Evolutionary conservation across 768 basidiomycete species (phyloP).

Genomic region (Guyanaporus albipodus): DNA sequence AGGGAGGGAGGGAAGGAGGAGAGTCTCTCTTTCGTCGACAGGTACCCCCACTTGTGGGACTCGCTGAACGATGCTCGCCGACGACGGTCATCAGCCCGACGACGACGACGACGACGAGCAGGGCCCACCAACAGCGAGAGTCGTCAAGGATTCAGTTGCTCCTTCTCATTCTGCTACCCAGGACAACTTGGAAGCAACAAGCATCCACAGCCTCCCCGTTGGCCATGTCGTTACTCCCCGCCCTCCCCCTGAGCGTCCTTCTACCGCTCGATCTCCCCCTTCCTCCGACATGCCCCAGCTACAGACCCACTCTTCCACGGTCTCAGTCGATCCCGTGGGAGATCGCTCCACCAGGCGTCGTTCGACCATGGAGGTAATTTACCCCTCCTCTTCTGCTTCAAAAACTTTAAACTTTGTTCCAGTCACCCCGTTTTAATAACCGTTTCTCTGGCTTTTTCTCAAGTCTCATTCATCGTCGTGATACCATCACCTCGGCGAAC

Average conservation of each 20-base stretch:
- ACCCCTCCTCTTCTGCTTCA: conserved; percentile 3
- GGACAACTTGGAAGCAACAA: conserved; percentile 46
- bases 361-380: conserved; percentile 54
- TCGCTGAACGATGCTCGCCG: not conserved
- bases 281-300: conserved; percentile 2
- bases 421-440: conserved; percentile 59
- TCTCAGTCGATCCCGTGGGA: conserved; percentile 23
- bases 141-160: not conserved
- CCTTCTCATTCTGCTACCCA: conserved; percentile 16
- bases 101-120: no score
- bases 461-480: conserved; percentile 71
- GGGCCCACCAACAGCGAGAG: not conserved
- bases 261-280: conserved; percentile 31
- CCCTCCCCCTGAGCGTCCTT: conserved; percentile 28
- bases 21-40: not conserved
- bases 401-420: conserved; percentile 8
- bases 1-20: no score
- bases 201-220: conserved; percentile 57
- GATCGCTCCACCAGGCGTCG: conserved; percentile 46
- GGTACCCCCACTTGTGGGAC: conserved; percentile 9
- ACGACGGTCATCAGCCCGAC: conserved; percentile 1
- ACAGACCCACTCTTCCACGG: conserved; percentile 11
- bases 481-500: conserved; percentile 33
- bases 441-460: conserved; percentile 85
- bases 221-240: conserved; percentile 47